Base-by-base conservation (phyloP, 805 yeast genomes). In the Spathaspora hagerdaliae region DNA sequence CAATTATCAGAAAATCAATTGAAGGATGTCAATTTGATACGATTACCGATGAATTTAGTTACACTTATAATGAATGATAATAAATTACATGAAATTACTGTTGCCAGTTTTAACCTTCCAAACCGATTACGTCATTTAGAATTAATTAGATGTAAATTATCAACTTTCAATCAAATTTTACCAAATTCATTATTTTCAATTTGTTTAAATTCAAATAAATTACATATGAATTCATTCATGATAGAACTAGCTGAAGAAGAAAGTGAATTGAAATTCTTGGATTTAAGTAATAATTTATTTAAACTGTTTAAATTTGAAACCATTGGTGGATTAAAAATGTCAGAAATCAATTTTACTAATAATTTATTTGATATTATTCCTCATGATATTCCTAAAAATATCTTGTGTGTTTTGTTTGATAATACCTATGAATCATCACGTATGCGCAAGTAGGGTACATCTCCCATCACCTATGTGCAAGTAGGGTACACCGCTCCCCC, bases 261-360 rank as follows among this genome's bases (percentile, higher is more conserved):
- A 27, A 10, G 31, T 14, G 38, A 39, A 7, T 46, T 46, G 31
- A 39, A 39, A 31, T 43, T 19, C 24, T 5, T 46, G 7, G 49
- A 46, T 33, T 42, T 46, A 13, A 26, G 46, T 11, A 12, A 26
- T 2, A 46, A 46, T 37, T 27, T 15, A 10, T 46, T 46, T 33
- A 39, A 42, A 15, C 38, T 29, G 45, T 46, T 46, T 31, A 24
- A 39, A 15, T 46, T 46, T 36, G 27, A 27, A 5, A 32, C 38
- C 10, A 14, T 46, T 6, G 24, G 32, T 7, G 27, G 27, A 9
- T 12, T 38, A 11, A 36, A 46, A 31, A 12, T 46, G 24, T 33
- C 39, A 27, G 49, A 46, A 26, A 36, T 46, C 8, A 46, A 46
- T 31, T 46, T 46, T 24, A 41, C 37, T 29, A 35, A 27, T 1